These are phyloP conservation scores for Cordyceps militaris DNA, from an alignment of 2,329 filamentous ascomycete genomes.

Conservation along the genomic window DNA sequence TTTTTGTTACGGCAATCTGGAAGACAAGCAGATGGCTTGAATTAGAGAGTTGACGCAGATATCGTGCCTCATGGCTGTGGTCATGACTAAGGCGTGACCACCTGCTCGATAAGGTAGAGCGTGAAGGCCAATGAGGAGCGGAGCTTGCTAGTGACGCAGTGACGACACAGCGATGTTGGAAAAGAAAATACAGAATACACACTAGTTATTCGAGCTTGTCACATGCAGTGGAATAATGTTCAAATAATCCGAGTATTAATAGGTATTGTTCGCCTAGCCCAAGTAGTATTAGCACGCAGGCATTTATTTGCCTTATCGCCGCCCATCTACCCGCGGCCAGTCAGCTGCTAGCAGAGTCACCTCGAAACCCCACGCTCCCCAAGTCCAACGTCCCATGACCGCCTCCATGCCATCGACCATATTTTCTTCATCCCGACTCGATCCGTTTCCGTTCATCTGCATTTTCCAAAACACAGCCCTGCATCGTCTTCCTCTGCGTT, in stretches of 20 bases:
- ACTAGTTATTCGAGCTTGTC: too few relatives aligned
- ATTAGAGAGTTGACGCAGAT: too few relatives aligned
- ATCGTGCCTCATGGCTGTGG: background rate
- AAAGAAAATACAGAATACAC: background rate
- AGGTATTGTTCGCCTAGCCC: background rate
- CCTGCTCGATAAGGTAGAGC: background rate
- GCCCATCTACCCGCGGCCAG: background rate
- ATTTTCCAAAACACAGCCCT: background rate
- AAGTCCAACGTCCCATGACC: background rate
- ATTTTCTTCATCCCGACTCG: background rate
- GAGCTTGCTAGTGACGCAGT: background rate
- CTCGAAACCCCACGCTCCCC: background rate
- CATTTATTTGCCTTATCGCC: background rate
- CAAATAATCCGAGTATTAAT: background rate
- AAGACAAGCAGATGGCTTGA: too few relatives aligned
- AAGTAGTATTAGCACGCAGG: background rate
- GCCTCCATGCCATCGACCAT: background rate
- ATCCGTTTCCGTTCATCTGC: background rate
- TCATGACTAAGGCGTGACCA: background rate
- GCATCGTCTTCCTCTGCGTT: background rate
- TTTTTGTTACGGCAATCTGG: too few relatives aligned
- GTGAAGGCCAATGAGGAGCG: too few relatives aligned
- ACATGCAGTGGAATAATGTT: too few relatives aligned
- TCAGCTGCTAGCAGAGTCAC: background rate
- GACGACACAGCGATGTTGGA: background rate